phyloP scores from a whole-genome alignment of 2,329 filamentous ascomycete genomes.

The Thielaviopsis euricoi region DNA sequence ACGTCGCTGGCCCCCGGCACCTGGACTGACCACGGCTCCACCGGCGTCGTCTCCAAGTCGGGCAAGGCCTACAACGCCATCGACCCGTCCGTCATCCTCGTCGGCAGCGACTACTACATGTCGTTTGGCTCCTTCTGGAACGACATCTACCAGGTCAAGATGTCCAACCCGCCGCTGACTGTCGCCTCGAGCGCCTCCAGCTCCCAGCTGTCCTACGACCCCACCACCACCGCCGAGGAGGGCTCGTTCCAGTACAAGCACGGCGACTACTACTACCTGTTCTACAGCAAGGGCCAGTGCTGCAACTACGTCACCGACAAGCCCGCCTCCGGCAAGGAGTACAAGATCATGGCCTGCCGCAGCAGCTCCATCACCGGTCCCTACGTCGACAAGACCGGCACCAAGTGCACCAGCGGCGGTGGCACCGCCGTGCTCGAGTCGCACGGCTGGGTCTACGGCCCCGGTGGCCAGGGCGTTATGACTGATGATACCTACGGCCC shows the following conservation, averaged over 20 bases:
- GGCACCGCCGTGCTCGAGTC: slow-evolving; percentile 44
- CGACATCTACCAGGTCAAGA: slow-evolving; percentile 42
- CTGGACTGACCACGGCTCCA: slow-evolving; percentile 43
- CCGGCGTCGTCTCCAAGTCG: slow-evolving; percentile 30
- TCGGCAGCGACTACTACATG: slow-evolving; percentile 27
- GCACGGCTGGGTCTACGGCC: slow-evolving; percentile 45
- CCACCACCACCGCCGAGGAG: slow-evolving; percentile 36
- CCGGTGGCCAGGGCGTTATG: slow-evolving; percentile 40
- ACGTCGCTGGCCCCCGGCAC: slow-evolving; percentile 32
- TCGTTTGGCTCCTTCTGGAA: slow-evolving; percentile 56
- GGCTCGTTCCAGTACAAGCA: slow-evolving; percentile 39
- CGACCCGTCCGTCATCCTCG: slow-evolving; percentile 35
- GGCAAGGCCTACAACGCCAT: slow-evolving; percentile 41
- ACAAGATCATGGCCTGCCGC: slow-evolving; percentile 50
- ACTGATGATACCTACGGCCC: slow-evolving; percentile 17
- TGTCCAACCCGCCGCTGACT: slow-evolving; percentile 23
- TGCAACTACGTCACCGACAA: slow-evolving; percentile 37
- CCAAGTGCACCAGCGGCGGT: slow-evolving; percentile 39
- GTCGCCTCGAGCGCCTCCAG: slow-evolving; percentile 12
- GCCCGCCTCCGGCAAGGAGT: slow-evolving; percentile 42
- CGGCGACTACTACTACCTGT: slow-evolving; percentile 44
- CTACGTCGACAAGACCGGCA: slow-evolving; percentile 40
- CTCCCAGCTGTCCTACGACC: slow-evolving; percentile 36
- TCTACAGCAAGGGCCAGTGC: slow-evolving; percentile 44
- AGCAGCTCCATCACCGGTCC: slow-evolving; percentile 31